Evolutionary conservation across 768 basidiomycete species (phyloP), one percentile per base, ranked within the genome.

Genomic region (Boletus rubescentipes): DNA sequence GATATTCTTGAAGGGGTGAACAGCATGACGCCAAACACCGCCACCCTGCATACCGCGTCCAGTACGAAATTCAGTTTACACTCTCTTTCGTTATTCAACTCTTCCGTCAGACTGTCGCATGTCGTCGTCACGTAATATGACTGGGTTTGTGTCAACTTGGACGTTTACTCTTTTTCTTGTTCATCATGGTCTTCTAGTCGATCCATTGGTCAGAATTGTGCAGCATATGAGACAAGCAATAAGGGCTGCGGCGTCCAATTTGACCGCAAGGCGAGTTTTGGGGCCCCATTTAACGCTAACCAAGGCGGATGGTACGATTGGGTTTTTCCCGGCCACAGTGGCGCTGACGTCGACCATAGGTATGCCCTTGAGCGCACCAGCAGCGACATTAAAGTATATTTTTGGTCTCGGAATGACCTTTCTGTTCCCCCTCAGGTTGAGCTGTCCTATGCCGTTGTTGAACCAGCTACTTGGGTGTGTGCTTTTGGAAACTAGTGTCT

Each of bases 1-100:
- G 80, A 82, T 61, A 76, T 80, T 44, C 63, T 80, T 38, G 80
- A 82, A 57, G 74, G 76, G 5, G 77, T 80, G 45, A 80, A 81
- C 57, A 51, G 65, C 16, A 59, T 72, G 46, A 48, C 56, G 5
- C 63, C 64, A 21, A 81, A 80, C 54, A 57, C 31, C 5, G 66
- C 67, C 8, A 53, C 71, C 9, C 53, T 72, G 30, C 71, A 72
- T 32, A 72, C 71, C 3, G 51, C 58, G 20, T 39, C 65, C 23
- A 60, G 68, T 70, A 15, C 9, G 64, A 43, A n/a, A 46, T 30
- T 36, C 26, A 6, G 2, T 18, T 34, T 37, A 0, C 38, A 8
- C 21, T 5, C 35, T 21, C 6, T 23, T 36, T 32, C 41, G 11
- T 41, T 32, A 2, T 39, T 37, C 39, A 46, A 56, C 23, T 14